Conservation (phyloP, 352 stramenopile species). For the Blastocystis sp. region DNA sequence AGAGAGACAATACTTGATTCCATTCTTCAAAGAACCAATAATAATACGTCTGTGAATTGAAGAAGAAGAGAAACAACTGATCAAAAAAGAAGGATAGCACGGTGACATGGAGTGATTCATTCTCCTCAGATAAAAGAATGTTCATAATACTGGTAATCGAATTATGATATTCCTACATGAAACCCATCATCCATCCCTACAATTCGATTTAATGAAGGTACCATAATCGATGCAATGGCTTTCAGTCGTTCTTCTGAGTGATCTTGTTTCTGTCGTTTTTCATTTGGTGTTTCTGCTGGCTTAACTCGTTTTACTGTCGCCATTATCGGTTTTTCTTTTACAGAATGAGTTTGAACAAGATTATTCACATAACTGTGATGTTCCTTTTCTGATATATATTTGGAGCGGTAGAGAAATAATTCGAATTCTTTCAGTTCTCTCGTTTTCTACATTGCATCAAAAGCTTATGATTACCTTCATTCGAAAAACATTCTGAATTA, state of each 20-base stretch:
- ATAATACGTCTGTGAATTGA: neutral
- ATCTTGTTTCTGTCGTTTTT: neutral
- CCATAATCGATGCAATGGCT: neutral
- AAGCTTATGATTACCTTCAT: neutral
- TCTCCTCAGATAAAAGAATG: neutral
- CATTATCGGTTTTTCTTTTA: neutral
- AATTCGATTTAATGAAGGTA: neutral
- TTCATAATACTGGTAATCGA: neutral
- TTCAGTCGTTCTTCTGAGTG: neutral
- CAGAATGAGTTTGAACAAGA: neutral
- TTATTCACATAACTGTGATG: constrained; percentile 30
- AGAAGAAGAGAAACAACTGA: neutral
- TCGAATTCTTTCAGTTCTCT: constrained; percentile 34
- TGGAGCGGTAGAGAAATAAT: constrained; percentile 13
- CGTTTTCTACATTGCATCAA: neutral
- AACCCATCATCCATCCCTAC: neutral
- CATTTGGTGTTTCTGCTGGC: neutral
- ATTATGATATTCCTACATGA: neutral
- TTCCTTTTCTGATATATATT: constrained; percentile 16
- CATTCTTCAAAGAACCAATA: neutral
- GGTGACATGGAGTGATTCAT: neutral
- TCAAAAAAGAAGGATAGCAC: neutral
- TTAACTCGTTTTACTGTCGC: neutral
- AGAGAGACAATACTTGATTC: neutral
- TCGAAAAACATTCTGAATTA: neutral